phyloP scores from a whole-genome alignment of 306 rosid genomes.

The Alnus glutinosa region DNA sequence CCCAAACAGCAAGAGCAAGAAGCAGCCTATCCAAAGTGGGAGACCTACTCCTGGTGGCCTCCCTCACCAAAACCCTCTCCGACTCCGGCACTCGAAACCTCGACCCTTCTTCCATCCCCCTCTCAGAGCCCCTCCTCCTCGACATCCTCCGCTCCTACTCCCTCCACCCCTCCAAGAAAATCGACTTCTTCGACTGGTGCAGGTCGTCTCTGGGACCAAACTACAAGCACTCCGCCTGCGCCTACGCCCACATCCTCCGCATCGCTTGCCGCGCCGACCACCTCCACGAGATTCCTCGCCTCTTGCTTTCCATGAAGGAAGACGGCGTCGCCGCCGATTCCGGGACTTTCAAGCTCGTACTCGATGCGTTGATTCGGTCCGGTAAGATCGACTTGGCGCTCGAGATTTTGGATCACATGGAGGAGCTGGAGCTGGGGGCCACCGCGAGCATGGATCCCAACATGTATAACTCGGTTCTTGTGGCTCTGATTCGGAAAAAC shows the following conservation, averaged over 20 bases:
- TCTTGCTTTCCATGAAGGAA: conserved; percentile 52
- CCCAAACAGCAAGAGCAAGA: conserved; percentile 9
- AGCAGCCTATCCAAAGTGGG: conserved; percentile 34
- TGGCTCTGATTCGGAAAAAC: conserved; percentile 56
- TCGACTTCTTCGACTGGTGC: conserved; percentile 65
- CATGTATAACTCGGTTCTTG: conserved; percentile 52
- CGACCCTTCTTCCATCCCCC: conserved; percentile 38
- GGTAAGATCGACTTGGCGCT: conserved; percentile 53
- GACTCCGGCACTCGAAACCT: conserved; percentile 57
- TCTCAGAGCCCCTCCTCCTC: conserved; percentile 57
- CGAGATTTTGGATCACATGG: conserved; percentile 53
- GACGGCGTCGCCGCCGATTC: conserved; percentile 51
- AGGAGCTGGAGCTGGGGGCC: conserved; percentile 18
- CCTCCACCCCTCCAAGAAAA: conserved; percentile 61
- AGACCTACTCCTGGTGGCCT: conserved; percentile 58
- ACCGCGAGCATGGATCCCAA: conserved; percentile 30
- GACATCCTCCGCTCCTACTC: conserved; percentile 50
- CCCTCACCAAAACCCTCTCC: conserved; percentile 58
- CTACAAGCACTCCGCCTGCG: conserved; percentile 32
- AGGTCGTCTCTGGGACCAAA: conserved; percentile 33
- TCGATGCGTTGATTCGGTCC: conserved; percentile 48
- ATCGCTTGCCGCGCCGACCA: conserved; percentile 42
- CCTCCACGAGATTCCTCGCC: conserved; percentile 47
- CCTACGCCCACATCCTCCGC: conserved; percentile 57
- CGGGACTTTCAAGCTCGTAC: conserved; percentile 57